phyloP scores from a whole-genome alignment of 2,329 filamentous ascomycete genomes.

The Alternaria hordeiaustralica region DNA sequence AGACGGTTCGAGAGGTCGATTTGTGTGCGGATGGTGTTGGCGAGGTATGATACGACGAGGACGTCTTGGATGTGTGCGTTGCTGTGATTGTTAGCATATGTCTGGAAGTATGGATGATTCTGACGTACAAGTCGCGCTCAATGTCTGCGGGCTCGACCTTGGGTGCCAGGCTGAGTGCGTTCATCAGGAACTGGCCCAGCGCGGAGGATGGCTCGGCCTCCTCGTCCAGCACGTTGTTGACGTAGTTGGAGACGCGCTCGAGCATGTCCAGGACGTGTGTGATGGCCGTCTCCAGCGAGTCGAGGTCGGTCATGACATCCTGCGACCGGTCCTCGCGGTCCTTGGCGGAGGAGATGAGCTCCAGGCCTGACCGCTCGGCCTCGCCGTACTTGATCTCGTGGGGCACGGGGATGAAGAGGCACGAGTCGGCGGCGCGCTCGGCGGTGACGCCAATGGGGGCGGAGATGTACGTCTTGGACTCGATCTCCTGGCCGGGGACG shows the following conservation, averaged over 20 bases:
- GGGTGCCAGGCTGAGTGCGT: conserved; percentile 87
- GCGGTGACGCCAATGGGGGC: conserved; percentile 93
- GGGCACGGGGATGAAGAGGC: conserved; percentile 95
- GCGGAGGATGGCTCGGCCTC: conserved; percentile 88
- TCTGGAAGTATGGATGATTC: not conserved
- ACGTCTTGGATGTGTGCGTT: conserved; percentile 99
- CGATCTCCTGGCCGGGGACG: conserved; percentile 84
- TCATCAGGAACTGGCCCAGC: conserved; percentile 93
- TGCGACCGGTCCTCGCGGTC: conserved; percentile 77
- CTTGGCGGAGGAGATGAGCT: conserved; percentile 83
- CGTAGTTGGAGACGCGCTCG: conserved; percentile 89
- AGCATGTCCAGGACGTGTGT: conserved; percentile 89
- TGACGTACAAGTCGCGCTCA: conserved; percentile 82
- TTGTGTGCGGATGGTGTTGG: conserved; percentile 98
- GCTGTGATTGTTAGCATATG: conserved; percentile 54
- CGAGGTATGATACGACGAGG: conserved; percentile 95
- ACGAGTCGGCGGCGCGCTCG: conserved; percentile 93
- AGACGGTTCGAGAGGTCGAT: conserved; percentile 97
- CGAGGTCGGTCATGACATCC: conserved; percentile 83
- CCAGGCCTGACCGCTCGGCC: conserved; percentile 76
- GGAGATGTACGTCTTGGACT: conserved; percentile 92
- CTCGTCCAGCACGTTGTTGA: conserved; percentile 92
- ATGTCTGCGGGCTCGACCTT: conserved; percentile 92
- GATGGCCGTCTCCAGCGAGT: conserved; percentile 82
- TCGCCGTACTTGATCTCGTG: conserved; percentile 92